Evolutionary conservation across 2,329 filamentous ascomycete genomes (phyloP).

Genomic region (Hortaea sp.): DNA sequence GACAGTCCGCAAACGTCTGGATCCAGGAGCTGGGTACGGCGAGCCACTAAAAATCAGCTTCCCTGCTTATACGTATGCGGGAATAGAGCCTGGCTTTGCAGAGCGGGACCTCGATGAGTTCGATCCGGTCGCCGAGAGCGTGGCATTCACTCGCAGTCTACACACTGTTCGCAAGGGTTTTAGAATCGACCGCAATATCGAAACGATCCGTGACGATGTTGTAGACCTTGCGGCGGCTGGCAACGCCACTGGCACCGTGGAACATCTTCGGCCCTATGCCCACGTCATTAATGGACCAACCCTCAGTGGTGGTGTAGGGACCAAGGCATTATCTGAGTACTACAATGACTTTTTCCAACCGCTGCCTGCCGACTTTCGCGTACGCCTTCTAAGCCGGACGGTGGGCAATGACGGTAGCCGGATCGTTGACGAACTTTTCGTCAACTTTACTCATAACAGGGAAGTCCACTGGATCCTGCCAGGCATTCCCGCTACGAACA

Average conservation of each 20-base stretch:
- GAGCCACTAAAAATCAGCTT: slow-evolving; percentile 35
- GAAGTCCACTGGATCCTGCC: slow-evolving; percentile 51
- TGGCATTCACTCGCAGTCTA: slow-evolving; percentile 61
- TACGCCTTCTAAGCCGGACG: slow-evolving; percentile 48
- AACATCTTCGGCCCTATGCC: slow-evolving; percentile 28
- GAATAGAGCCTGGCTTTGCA: slow-evolving; percentile 55
- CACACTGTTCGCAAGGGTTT: slow-evolving; percentile 52
- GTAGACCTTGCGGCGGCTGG: slow-evolving; percentile 16
- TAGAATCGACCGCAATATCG: slow-evolving; percentile 36
- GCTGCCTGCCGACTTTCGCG: slow-evolving; percentile 38
- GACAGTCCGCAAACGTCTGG: slow-evolving; percentile 39
- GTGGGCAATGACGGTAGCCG: slow-evolving; percentile 41
- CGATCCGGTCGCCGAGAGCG: slow-evolving; percentile 50
- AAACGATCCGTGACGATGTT: slow-evolving; percentile 33
- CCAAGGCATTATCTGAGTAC: slow-evolving; percentile 38
- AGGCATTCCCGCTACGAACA: slow-evolving; percentile 45
- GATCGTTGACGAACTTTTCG: slow-evolving; percentile 51
- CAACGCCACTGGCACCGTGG: slow-evolving; percentile 28
- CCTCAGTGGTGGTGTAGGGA: slow-evolving; percentile 36
- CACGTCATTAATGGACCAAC: slow-evolving; percentile 36
- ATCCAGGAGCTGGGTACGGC: slow-evolving; percentile 42
- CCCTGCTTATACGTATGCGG: slow-evolving; percentile 45
- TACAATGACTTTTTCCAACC: slow-evolving; percentile 49
- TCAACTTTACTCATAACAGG: slow-evolving; percentile 47
- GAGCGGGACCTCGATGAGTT: slow-evolving; percentile 61